phyloP scores from a whole-genome alignment of 352 stramenopile species.

The Poterioochromonas sp. region DNA sequence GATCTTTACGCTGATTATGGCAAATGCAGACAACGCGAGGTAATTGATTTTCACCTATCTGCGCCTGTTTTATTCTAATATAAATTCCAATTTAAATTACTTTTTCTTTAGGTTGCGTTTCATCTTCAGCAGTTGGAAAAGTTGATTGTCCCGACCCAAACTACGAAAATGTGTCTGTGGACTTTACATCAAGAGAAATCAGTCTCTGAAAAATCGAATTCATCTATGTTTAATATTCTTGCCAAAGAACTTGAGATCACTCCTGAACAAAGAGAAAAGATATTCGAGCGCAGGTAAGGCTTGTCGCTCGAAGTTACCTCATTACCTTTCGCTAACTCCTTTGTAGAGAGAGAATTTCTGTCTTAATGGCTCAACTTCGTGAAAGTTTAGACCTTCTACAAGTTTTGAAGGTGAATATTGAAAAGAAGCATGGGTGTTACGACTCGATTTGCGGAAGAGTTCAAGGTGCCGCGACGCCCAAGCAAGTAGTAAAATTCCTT shows the following conservation, averaged over 20 bases:
- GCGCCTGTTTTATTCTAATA: constrained; percentile 36
- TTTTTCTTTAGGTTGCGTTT: constrained; percentile 69
- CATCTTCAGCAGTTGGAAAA: constrained; percentile 65
- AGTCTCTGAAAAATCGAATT: constrained; percentile 48
- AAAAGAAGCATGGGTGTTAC: constrained; percentile 8
- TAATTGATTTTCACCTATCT: constrained; percentile 49
- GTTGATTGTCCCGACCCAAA: constrained; percentile 73
- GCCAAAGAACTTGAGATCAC: constrained; percentile 67
- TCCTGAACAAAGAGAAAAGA: constrained; percentile 75
- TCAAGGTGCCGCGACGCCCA: background rate
- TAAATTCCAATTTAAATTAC: constrained; percentile 59
- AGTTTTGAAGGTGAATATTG: constrained; percentile 7
- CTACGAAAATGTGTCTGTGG: constrained; percentile 87
- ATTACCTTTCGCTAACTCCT: background rate
- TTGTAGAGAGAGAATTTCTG: background rate
- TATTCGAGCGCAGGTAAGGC: constrained; percentile 64
- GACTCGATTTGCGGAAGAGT: background rate
- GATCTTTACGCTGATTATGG: constrained; percentile 51
- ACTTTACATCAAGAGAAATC: constrained; percentile 76
- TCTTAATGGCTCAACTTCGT: background rate
- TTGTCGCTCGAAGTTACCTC: background rate
- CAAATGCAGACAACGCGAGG: constrained; percentile 39
- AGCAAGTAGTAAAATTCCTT: constrained; percentile 3
- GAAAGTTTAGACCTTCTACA: background rate
- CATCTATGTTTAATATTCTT: constrained; percentile 67